Base-by-base conservation (phyloP, 2,329 filamentous ascomycete genomes). In the Zasmidium citrigriseum region DNA sequence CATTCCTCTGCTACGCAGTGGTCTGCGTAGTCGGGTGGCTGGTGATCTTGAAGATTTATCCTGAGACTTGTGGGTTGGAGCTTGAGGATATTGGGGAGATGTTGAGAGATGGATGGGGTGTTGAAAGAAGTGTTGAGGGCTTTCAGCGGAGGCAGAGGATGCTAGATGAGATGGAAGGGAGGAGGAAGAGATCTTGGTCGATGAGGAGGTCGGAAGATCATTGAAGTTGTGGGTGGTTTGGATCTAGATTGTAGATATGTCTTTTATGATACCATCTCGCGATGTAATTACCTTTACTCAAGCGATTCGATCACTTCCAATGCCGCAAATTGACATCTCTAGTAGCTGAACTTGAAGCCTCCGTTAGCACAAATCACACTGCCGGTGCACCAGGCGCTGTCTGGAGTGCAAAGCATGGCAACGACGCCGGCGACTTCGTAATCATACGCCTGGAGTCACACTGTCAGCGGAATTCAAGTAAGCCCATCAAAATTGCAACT, bases 281-380 rank as follows among this genome's bases (percentile, higher is more conserved):
- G n/a, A n/a, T n/a, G n/a, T n/a, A n/a, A n/a, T n/a, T n/a, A n/a
- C n/a, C n/a, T n/a, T n/a, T n/a, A n/a, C n/a, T n/a, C n/a, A n/a
- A n/a, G n/a, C n/a, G n/a, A n/a, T n/a, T n/a, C n/a, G n/a, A n/a
- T n/a, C n/a, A n/a, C n/a, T n/a, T n/a, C n/a, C n/a, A n/a, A n/a
- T n/a, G n/a, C n/a, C n/a, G n/a, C n/a, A n/a, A n/a, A n/a, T n/a
- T n/a, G n/a, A n/a, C n/a, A 38, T 25, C 11, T 52, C 57, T 63
- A 70, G 46, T 61, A 62, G 69, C 75, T 78, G 75, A 86, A 83
- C 60, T 80, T 82, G 84, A 91, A 87, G 5, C 90, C 90, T 1
- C 90, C 90, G 70, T 93, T 93, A 7, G 89, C 89, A 76, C 87
- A 90, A 3, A 95, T 83, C 22, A 92, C 88, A 73, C 88, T 89